Conservation (phyloP, 768 basidiomycete genomes). For the Mycena galericulata region DNA sequence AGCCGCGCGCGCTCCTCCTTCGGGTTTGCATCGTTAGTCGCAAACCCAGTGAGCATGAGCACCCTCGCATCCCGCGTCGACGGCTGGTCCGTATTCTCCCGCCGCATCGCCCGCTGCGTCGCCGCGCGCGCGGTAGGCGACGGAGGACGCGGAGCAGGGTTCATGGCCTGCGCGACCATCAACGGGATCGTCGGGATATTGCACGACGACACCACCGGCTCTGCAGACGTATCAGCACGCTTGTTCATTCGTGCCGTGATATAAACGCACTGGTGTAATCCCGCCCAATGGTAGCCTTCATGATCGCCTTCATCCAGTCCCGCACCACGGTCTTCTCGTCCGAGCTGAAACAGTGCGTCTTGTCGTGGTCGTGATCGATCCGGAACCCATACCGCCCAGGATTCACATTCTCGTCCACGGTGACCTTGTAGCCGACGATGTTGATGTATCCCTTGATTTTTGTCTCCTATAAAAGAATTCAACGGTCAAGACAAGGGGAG, state of each 20-base stretch:
- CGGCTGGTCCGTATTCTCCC: slow-evolving; percentile 88
- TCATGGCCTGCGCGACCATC: slow-evolving; percentile 95
- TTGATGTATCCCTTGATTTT: slow-evolving; percentile 98
- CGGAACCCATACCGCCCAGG: slow-evolving; percentile 96
- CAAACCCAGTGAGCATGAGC: slow-evolving; percentile 65
- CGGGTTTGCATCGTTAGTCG: slow-evolving; percentile 45
- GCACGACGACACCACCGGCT: slow-evolving; percentile 86
- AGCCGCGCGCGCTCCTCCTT: slow-evolving; percentile 63
- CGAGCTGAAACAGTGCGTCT: slow-evolving; percentile 91
- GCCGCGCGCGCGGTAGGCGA: slow-evolving; percentile 90
- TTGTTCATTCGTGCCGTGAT: not conserved
- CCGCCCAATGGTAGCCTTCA: slow-evolving; percentile 97
- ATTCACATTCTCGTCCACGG: slow-evolving; percentile 91
- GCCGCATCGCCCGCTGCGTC: slow-evolving; percentile 86
- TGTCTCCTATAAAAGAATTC: slow-evolving; percentile 71
- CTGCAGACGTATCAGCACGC: slow-evolving; percentile 55
- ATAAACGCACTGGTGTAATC: slow-evolving; percentile 85
- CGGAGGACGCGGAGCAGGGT: slow-evolving; percentile 94
- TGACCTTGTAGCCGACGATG: slow-evolving; percentile 90
- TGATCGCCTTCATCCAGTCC: slow-evolving; percentile 99
- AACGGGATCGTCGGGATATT: slow-evolving; percentile 97
- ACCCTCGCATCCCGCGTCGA: slow-evolving; percentile 84
- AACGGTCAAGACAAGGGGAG: slow-evolving; percentile 14
- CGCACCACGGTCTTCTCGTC: slow-evolving; percentile 87
- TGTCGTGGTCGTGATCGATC: slow-evolving; percentile 89